A percentile compares a stretch with the other conserved stretches of the same genome.
phyloP scores from a whole-genome alignment of 2,329 filamentous ascomycete species.

The Aspergillus sp. region DNA sequence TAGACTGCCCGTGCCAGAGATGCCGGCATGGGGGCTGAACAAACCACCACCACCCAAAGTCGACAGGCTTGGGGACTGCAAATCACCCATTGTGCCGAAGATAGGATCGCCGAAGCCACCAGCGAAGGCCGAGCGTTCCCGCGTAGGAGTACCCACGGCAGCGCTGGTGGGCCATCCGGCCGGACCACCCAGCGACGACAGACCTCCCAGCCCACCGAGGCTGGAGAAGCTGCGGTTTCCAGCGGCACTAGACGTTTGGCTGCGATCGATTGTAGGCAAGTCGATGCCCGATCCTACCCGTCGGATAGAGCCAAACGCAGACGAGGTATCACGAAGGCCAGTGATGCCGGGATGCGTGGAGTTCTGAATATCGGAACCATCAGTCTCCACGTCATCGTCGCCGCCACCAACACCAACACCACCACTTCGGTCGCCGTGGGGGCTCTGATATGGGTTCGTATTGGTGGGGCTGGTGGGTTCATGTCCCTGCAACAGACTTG shows the following conservation, averaged over 20 bases:
- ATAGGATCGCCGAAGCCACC: conserved; percentile 61
- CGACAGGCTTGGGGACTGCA: conserved; percentile 57
- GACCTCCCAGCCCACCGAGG: conserved; percentile 53
- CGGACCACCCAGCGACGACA: conserved; percentile 57
- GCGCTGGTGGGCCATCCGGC: conserved; percentile 59
- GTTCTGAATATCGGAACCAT: conserved; percentile 56
- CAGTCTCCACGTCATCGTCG: conserved; percentile 61
- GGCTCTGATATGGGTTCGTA: conserved; percentile 95
- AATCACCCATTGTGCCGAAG: conserved; percentile 74
- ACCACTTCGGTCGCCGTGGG: conserved; percentile 71
- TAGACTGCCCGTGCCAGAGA: conserved; percentile 64
- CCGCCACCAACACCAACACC: conserved; percentile 32
- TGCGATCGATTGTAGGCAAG: conserved; percentile 74
- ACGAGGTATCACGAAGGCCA: conserved; percentile 54
- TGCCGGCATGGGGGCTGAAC: conserved; percentile 63
- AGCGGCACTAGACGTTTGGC: conserved; percentile 86
- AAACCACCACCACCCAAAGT: conserved; percentile 51
- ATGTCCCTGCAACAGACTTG: conserved; percentile 53
- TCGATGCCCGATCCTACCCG: conserved; percentile 59
- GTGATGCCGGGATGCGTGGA: conserved; percentile 55
- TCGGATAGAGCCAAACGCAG: conserved; percentile 57
- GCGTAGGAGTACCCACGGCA: conserved; percentile 72
- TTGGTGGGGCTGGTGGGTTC: conserved; percentile 87
- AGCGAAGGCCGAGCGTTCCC: conserved; percentile 56
- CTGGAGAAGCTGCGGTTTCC: conserved; percentile 69